Evolutionary conservation across 2,329 filamentous ascomycete species (phyloP).

Genomic region (Xylariaceae sp.): DNA sequence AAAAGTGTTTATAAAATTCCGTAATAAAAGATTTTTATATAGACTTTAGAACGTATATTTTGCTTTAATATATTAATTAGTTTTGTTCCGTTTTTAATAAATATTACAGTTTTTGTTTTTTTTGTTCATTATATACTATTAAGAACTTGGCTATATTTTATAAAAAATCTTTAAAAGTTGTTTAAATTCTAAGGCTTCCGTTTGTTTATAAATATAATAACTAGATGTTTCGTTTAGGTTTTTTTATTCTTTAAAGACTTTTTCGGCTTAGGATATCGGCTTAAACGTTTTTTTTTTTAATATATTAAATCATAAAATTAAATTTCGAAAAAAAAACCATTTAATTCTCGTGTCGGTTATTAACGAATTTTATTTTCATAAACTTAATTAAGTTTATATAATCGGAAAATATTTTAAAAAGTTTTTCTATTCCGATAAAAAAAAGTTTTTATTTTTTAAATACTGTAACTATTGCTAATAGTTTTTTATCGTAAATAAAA

Average conservation of each 20-base stretch:
- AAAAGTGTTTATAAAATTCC: not conserved
- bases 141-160: not conserved
- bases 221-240: constrained; percentile 1
- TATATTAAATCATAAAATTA: constrained; percentile 5
- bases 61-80: not conserved
- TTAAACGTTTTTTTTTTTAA: constrained; percentile 2
- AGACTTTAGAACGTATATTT: not conserved
- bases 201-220: not conserved
- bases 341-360: not conserved
- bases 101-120: not conserved
- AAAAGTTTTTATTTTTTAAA: constrained; percentile 2
- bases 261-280: not conserved
- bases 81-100: not conserved
- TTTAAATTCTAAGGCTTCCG: not conserved
- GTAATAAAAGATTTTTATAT: not conserved
- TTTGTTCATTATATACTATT: not conserved
- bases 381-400: not conserved
- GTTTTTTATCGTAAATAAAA: not conserved
- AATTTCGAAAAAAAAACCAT: constrained; percentile 3
- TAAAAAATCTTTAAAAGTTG: not conserved
- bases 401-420: constrained; percentile 1
- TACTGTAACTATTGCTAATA: not conserved
- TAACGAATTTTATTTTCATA: not conserved
- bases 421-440: not conserved
- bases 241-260: not conserved